Percentiles rank a stretch among this genome's conserved stretches.
phyloP scores from a whole-genome alignment of 805 yeast species.

The Hanseniaspora taiwanica region DNA sequence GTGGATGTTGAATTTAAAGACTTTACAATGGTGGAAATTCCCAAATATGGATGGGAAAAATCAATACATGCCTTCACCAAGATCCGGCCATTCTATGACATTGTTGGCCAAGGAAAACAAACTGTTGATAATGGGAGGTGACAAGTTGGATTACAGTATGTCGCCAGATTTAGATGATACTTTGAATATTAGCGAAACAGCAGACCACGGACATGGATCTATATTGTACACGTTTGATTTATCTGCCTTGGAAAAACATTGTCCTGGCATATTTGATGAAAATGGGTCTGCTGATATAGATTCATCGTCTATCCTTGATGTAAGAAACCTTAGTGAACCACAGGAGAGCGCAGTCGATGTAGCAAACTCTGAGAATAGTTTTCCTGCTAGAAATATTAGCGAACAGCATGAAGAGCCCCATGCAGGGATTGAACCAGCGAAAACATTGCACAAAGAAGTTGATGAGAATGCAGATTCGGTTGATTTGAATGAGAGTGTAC shows the following conservation, averaged over 20 bases:
- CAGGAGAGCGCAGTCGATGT: no score
- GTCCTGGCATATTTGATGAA: constrained; percentile 24
- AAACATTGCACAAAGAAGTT: no score
- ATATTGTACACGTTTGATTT: constrained; percentile 54
- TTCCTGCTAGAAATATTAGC: no score
- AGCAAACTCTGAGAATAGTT: no score
- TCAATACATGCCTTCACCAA: constrained; percentile 47
- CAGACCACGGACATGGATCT: constrained; percentile 34
- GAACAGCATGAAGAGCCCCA: no score
- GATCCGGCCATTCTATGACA: constrained; percentile 87
- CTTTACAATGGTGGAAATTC: constrained; percentile 61
- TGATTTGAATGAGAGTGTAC: no score
- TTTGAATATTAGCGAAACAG: constrained; percentile 2
- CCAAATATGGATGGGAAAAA: constrained; percentile 15
- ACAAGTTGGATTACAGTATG: constrained; percentile 43
- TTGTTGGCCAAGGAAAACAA: constrained; percentile 46
- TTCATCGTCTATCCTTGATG: not conserved
- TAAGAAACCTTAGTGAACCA: no score
- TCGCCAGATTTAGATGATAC: constrained; percentile 3
- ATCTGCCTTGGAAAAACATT: constrained; percentile 20
- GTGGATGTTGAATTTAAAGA: constrained; percentile 61
- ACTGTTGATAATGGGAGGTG: constrained; percentile 85
- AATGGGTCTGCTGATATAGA: not conserved
- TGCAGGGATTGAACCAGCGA: no score
- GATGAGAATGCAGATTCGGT: no score